Percentiles rank a stretch among this genome's conserved stretches.
Evolutionary conservation across 2,329 filamentous ascomycete species (phyloP).

Genomic region (Xylaria sp.): DNA sequence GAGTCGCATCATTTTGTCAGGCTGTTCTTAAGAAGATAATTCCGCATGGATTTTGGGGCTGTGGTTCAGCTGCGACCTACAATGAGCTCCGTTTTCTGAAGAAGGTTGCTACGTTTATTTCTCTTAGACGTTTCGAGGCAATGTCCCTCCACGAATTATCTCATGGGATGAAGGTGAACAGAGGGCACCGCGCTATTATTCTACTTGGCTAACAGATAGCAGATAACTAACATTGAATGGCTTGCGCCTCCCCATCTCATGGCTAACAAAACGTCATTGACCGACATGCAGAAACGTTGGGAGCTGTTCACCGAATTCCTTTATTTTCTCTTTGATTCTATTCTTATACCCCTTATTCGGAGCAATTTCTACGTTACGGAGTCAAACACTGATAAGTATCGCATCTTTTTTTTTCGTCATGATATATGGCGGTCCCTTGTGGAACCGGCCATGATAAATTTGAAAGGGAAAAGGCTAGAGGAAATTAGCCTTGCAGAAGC

Average conservation of each 20-base stretch:
- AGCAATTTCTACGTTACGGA: conserved; percentile 96
- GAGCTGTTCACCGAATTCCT: conserved; percentile 87
- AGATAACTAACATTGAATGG: conserved; percentile 80
- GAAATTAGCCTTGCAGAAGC: conserved; percentile 72
- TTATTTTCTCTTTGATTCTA: conserved; percentile 93
- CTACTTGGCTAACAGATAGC: conserved; percentile 35
- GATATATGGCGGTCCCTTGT: conserved; percentile 86
- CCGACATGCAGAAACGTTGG: conserved; percentile 78
- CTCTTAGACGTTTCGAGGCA: conserved; percentile 81
- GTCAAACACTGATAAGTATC: conserved; percentile 81
- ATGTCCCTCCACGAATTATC: conserved; percentile 81
- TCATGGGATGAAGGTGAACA: conserved; percentile 77
- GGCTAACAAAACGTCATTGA: conserved; percentile 69
- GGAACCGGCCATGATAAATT: conserved; percentile 73
- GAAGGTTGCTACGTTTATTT: conserved; percentile 81
- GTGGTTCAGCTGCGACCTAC: conserved; percentile 59
- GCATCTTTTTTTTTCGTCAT: conserved; percentile 92
- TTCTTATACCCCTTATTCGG: conserved; percentile 86
- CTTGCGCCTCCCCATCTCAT: conserved; percentile 66
- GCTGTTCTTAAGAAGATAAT: conserved; percentile 78
- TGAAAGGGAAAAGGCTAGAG: conserved; percentile 82
- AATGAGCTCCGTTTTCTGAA: conserved; percentile 73
- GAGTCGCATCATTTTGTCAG: conserved; percentile 88
- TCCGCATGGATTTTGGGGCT: conserved; percentile 80
- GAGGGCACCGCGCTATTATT: background rate